Conservation (phyloP, 2,329 filamentous ascomycete species). For the Fusarium piperis region DNA sequence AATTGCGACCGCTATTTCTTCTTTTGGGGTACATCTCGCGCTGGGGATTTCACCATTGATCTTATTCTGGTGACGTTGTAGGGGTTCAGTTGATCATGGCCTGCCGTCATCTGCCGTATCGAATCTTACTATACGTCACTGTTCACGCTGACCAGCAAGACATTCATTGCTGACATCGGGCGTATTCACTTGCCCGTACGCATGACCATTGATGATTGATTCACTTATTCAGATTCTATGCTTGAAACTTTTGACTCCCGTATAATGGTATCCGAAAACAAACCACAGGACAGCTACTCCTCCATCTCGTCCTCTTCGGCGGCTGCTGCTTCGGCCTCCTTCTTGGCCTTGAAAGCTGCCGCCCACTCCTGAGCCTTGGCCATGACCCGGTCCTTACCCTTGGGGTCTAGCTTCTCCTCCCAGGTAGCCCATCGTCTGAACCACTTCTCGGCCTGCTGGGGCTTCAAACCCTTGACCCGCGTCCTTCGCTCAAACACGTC, state of each 20-base stretch:
- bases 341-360: constrained; percentile 58
- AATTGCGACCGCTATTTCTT: neutral
- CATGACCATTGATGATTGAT: neutral
- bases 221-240: constrained; percentile 18
- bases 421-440: constrained; percentile 93
- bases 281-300: constrained; percentile 20
- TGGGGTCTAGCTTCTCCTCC: constrained; percentile 77
- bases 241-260: constrained; percentile 36
- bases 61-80: neutral
- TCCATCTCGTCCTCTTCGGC: constrained; percentile 50
- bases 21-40: neutral
- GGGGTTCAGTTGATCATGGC: neutral
- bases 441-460: constrained; percentile 83
- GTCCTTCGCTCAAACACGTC: constrained; percentile 85
- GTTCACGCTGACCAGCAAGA: neutral
- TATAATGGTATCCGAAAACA: constrained; percentile 38
- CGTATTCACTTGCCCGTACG: neutral
- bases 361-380: constrained; percentile 78
- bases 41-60: neutral
- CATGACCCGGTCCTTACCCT: constrained; percentile 76
- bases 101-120: neutral
- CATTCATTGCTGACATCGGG: neutral
- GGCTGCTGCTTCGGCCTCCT: constrained; percentile 49
- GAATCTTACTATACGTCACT: neutral
- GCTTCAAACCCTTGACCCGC: constrained; percentile 76